Evolutionary conservation across 208 protist species (phyloP).

Genomic region (Trypanosoma theileri): DNA sequence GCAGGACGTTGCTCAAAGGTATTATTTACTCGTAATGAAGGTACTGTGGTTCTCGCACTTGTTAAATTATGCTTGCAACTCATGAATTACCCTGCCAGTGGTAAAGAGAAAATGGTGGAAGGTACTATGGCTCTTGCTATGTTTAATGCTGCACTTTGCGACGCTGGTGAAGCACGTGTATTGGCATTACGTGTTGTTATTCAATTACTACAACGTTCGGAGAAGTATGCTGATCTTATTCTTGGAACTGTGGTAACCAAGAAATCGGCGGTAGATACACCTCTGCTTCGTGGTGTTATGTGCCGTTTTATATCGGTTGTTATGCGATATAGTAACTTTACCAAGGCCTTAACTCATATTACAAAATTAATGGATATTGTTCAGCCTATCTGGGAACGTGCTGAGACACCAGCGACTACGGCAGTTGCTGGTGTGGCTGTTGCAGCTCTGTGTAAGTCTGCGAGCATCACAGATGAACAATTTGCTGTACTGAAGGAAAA

Average conservation of each 20-base stretch:
- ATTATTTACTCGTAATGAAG: constrained; percentile 89
- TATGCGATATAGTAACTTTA: constrained; percentile 78
- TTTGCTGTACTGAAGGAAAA: constrained; percentile 74
- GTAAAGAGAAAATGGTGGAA: constrained; percentile 91
- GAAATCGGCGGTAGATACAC: constrained; percentile 74
- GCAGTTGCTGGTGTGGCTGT: constrained; percentile 75
- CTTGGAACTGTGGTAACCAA: constrained; percentile 86
- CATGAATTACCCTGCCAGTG: constrained; percentile 74
- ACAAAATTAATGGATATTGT: constrained; percentile 71
- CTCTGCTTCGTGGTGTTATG: constrained; percentile 81
- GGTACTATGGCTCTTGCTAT: constrained; percentile 87
- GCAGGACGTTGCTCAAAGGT: constrained; percentile 90
- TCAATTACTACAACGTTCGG: constrained; percentile 70
- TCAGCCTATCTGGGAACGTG: constrained; percentile 67
- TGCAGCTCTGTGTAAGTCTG: constrained; percentile 80
- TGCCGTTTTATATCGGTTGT: constrained; percentile 90
- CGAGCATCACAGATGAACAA: constrained; percentile 64
- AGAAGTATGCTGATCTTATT: constrained; percentile 86
- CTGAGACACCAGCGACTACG: constrained; percentile 67
- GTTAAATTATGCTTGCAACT: constrained; percentile 84
- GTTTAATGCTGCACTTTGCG: constrained; percentile 88
- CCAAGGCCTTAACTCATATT: constrained; percentile 76
- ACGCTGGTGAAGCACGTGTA: constrained; percentile 77
- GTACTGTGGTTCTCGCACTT: constrained; percentile 78
- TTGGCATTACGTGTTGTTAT: constrained; percentile 78